Evolutionary conservation across 1,284 basidiomycete species (phyloP).

Genomic region (Heterobasidion parviporum): DNA sequence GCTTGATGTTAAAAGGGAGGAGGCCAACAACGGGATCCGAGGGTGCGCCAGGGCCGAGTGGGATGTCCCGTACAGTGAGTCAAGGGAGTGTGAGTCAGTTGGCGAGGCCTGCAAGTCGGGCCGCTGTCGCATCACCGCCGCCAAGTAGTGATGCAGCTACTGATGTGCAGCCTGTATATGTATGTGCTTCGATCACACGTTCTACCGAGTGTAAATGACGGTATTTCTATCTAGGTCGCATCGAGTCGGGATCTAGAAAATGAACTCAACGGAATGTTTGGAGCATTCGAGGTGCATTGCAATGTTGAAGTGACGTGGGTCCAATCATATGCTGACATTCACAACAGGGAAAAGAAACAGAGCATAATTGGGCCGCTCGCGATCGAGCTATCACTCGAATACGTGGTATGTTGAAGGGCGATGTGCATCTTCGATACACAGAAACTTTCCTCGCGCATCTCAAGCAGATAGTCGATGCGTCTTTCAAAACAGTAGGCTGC

Average conservation of each 20-base stretch:
- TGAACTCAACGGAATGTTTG: conserved; percentile 75
- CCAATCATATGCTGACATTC: conserved; percentile 4
- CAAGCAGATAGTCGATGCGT: conserved; percentile 75
- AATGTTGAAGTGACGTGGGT: conserved; percentile 6
- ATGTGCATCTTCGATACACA: conserved; percentile 65
- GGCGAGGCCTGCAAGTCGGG: conserved; percentile 50
- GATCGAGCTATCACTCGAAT: conserved; percentile 77
- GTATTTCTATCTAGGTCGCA: conserved; percentile 50
- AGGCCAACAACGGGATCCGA: conserved; percentile 29
- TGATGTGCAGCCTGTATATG: conserved; percentile 58
- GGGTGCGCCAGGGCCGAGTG: conserved; percentile 20
- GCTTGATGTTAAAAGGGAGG: conserved; percentile 49
- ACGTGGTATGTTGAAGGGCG: conserved; percentile 88
- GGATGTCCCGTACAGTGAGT: conserved; percentile 39
- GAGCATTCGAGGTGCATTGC: conserved; percentile 63
- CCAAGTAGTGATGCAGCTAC: conserved; percentile 29
- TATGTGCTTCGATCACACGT: conserved; percentile 26
- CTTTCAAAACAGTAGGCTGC: conserved; percentile 79
- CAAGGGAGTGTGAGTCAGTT: conserved; percentile 36
- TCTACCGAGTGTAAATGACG: conserved; percentile 2
- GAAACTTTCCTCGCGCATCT: conserved; percentile 72
- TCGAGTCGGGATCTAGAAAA: conserved; percentile 79
- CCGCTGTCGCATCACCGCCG: conserved; percentile 29
- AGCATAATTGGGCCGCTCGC: conserved; percentile 90
- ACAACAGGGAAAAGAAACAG: conserved; percentile 83